phyloP scores from a whole-genome alignment of 169 alveolate genomes.

The Sarcocystis neurona region DNA sequence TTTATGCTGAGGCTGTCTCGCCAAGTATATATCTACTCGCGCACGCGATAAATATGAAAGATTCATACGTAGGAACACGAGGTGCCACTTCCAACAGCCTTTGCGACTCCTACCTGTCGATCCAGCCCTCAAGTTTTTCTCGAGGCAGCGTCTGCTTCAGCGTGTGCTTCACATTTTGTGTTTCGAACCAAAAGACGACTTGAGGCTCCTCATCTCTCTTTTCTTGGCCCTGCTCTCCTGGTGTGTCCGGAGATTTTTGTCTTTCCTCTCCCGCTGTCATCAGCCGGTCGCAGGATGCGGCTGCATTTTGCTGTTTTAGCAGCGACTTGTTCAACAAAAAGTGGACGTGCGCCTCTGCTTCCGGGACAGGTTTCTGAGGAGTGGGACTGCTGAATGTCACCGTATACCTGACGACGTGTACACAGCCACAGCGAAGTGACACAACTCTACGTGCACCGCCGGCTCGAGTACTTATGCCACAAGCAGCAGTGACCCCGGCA shows the following conservation, averaged over 20 bases:
- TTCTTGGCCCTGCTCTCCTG: no score
- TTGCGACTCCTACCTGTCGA: constrained; percentile 51
- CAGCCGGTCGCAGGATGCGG: constrained; percentile 8
- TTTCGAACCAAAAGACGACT: constrained; percentile 47
- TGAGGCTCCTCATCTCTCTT: background rate
- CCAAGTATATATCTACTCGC: no score
- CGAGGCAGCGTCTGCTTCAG: constrained; percentile 37
- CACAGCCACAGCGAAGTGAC: no score
- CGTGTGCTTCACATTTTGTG: constrained; percentile 42
- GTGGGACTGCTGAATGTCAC: constrained; percentile 63
- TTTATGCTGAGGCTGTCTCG: no score
- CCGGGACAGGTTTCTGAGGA: constrained; percentile 61
- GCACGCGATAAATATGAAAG: no score
- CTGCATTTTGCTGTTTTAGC: background rate
- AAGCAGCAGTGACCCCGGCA: no score
- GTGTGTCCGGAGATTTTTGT: no score
- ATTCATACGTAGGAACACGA: no score
- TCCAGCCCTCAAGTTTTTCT: constrained; percentile 56
- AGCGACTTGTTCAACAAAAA: constrained; percentile 1
- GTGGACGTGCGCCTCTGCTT: constrained; percentile 63
- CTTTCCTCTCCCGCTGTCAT: background rate
- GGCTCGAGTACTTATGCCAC: no score
- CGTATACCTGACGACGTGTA: constrained; percentile 25
- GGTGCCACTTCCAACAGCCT: no score
- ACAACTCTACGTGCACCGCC: no score